Evolutionary conservation across 1,284 basidiomycete genomes (phyloP), one percentile per base, ranked within the genome.

Genomic region (Trichosporon sp.): DNA sequence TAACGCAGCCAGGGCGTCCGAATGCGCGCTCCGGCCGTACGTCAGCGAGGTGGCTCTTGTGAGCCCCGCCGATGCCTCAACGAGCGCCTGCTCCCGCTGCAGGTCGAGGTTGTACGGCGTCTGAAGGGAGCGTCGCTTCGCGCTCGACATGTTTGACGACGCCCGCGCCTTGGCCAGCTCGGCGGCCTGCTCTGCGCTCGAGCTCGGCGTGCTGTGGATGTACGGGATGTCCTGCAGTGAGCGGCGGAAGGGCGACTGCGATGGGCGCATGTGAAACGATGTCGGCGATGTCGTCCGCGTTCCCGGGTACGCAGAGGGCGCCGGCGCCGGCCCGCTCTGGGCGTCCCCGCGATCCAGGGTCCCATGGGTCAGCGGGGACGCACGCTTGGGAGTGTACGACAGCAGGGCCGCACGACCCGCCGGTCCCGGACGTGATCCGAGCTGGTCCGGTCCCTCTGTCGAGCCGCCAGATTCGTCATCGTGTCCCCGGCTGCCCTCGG

Each of bases 221-320:
- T 68, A 68, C 3, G 62, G 62, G 11, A 68, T 68, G 21, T 68
- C 64, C 44, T 68, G 64, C 32, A 68, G 54, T 2, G 66, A 68
- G 11, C 66, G 64, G 3, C 66, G 66, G 64, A 57, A 65, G 10
- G 61, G 62, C 16, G 60, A 59, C 16, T 62, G 59, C 14, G 44
- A 56, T 19, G 60, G 49, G n/a, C 56, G 36, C 4, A 25, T 44
- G 32, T 57, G 46, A 23, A 65, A 34, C 1, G 61, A 37, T 6
- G 66, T 44, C 40, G 56, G 65, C 9, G 65, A 62, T 8, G 63
- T 60, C 3, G 37, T 31, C 40, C 16, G 40, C 40, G n/a, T 19
- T 44, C 16, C 10, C 46, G 4, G 23, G 46, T 21, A 36, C 27
- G 37, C 29, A 23, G 59, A 21, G 31, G 59, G 44, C 25, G 40